Evolutionary conservation across 1,139 yeast genomes (phyloP).

Genomic region (Geotrichum citri-aurantii): DNA sequence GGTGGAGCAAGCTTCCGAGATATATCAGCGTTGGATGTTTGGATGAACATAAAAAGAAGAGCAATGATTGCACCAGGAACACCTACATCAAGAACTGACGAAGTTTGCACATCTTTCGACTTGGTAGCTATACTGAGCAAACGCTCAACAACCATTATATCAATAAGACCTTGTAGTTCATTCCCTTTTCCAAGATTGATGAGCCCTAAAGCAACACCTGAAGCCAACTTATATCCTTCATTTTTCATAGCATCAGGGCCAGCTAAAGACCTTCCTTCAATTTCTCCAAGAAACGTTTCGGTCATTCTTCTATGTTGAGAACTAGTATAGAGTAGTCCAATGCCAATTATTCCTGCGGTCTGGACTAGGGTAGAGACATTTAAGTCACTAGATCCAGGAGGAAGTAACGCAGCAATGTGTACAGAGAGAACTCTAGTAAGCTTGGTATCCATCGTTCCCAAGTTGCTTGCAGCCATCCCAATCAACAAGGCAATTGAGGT

Average conservation of each 20-base stretch:
- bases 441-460: constrained; percentile 80
- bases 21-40: constrained; percentile 54
- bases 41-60: constrained; percentile 64
- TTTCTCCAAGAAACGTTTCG: constrained; percentile 52
- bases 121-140: constrained; percentile 57
- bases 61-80: constrained; percentile 81
- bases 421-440: constrained; percentile 87
- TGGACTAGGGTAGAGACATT: constrained; percentile 82
- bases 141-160: constrained; percentile 63
- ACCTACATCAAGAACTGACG: constrained; percentile 62
- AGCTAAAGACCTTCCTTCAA: constrained; percentile 21
- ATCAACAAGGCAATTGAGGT: constrained; percentile 82
- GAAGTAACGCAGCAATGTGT: constrained; percentile 86
- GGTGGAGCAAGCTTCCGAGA: constrained; percentile 67
- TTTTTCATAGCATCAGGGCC: constrained; percentile 28
- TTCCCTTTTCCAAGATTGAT: constrained; percentile 80
- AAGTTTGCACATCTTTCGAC: constrained; percentile 63
- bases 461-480: constrained; percentile 89
- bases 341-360: constrained; percentile 85
- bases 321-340: constrained; percentile 75
- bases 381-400: constrained; percentile 84
- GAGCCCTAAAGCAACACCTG: constrained; percentile 83
- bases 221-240: constrained; percentile 83
- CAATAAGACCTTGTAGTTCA: constrained; percentile 56
- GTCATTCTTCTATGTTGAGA: constrained; percentile 86